Conservation (phyloP, 2,329 filamentous ascomycete species). For the Neonectria sp. region DNA sequence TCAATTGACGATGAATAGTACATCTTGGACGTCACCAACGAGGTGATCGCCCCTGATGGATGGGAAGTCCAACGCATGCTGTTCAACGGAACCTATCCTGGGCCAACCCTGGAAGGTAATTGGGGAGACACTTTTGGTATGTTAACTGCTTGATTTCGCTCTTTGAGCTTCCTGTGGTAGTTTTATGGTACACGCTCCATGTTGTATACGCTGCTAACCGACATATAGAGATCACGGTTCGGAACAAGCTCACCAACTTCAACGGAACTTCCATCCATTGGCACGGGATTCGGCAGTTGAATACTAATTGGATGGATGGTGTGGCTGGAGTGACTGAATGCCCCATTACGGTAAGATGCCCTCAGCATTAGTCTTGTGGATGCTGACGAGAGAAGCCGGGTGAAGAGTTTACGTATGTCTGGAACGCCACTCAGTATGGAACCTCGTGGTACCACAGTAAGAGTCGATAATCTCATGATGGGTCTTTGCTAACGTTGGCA, state of each 20-base stretch:
- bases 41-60: slow-evolving; percentile 16
- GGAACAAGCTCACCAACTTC: slow-evolving; percentile 7
- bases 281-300: slow-evolving; percentile 17
- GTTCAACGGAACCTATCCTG: slow-evolving; percentile 19
- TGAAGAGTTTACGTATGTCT: slow-evolving; percentile 62
- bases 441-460: slow-evolving; percentile 29
- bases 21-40: slow-evolving; percentile 12
- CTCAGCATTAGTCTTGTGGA: not conserved
- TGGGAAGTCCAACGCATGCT: slow-evolving; percentile 3
- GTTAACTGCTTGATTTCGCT: not conserved
- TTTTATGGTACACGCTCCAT: too few relatives aligned
- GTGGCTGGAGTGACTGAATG: slow-evolving; percentile 18
- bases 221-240: slow-evolving; percentile 3
- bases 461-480: not conserved
- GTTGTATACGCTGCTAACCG: not conserved
- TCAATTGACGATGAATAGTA: not conserved
- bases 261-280: slow-evolving; percentile 13
- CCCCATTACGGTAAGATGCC: slow-evolving; percentile 56
- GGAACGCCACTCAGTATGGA: slow-evolving; percentile 42
- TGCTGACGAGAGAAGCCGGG: slow-evolving; percentile 56
- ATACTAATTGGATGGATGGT: slow-evolving; percentile 21
- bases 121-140: slow-evolving; percentile 26
- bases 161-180: not conserved
- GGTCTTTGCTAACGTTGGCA: slow-evolving; percentile 52
- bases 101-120: slow-evolving; percentile 16